Percentiles rank a stretch among this genome's conserved stretches.
Evolutionary conservation across 495 filamentous ascomycete genomes (phyloP).

Genomic region (Extremus antarcticus): DNA sequence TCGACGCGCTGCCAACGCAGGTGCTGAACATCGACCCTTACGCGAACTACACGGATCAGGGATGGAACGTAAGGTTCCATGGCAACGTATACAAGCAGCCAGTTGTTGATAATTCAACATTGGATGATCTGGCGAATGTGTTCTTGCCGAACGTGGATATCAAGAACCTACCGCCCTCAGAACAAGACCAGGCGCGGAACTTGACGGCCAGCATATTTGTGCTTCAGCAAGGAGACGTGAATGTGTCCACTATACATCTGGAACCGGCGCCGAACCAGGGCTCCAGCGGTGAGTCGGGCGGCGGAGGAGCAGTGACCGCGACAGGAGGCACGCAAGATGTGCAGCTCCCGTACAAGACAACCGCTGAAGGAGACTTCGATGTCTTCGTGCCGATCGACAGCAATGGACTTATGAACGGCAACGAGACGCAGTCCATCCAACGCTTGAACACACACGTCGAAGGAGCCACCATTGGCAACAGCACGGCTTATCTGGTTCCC

Average conservation of each 20-base stretch:
- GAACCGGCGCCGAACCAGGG: slow-evolving; percentile 41
- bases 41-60: slow-evolving; percentile 64
- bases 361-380: slow-evolving; percentile 58
- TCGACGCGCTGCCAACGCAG: slow-evolving; percentile 53
- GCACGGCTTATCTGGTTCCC: slow-evolving; percentile 66
- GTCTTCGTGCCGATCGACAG: slow-evolving; percentile 47
- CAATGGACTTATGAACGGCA: slow-evolving; percentile 41
- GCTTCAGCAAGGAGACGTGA: slow-evolving; percentile 53
- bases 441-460: slow-evolving; percentile 54
- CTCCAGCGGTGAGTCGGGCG: slow-evolving; percentile 39
- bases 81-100: slow-evolving; percentile 73
- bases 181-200: slow-evolving; percentile 59
- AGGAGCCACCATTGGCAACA: slow-evolving; percentile 52
- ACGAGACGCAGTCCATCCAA: slow-evolving; percentile 50
- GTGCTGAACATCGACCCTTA: slow-evolving; percentile 68
- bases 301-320: slow-evolving; percentile 42
- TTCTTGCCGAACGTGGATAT: slow-evolving; percentile 52
- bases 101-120: slow-evolving; percentile 46
- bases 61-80: slow-evolving; percentile 67
- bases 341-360: slow-evolving; percentile 46
- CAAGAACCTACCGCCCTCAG: slow-evolving; percentile 44
- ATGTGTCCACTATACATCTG: slow-evolving; percentile 50
- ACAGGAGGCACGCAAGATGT: slow-evolving; percentile 46
- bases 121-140: slow-evolving; percentile 56
- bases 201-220: slow-evolving; percentile 60